Base-by-base conservation (phyloP, 2,329 filamentous ascomycete genomes). In the Lithohypha guttulata region DNA sequence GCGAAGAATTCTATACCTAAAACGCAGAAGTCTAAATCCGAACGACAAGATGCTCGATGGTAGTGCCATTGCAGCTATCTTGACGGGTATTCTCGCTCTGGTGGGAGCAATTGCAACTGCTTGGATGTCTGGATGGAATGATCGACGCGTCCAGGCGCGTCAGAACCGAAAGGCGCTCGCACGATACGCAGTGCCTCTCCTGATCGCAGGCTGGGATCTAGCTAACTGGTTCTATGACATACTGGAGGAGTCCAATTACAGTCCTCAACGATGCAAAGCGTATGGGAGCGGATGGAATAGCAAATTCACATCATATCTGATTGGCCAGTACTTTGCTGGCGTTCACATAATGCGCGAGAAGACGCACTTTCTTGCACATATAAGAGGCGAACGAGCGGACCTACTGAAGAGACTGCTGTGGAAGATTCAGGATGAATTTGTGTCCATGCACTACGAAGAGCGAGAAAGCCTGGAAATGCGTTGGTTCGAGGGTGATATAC, bases 1-100 rank as follows among this genome's bases (percentile, higher is more conserved):
- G n/a, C n/a, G n/a, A n/a, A n/a, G n/a, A n/a, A n/a, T n/a, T n/a
- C n/a, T n/a, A n/a, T n/a, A n/a, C n/a, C n/a, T n/a, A n/a, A n/a
- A n/a, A n/a, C n/a, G n/a, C n/a, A n/a, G n/a, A n/a, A n/a, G n/a
- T n/a, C n/a, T n/a, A n/a, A n/a, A n/a, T n/a, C n/a, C n/a, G n/a
- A n/a, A n/a, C n/a, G n/a, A n/a, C n/a, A 94, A 43, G 89, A 98
- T 73, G 28, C 9, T 30, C 14, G 28, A 30, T 7, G 9, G 9
- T 8, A 30, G 28, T 13, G 7, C 28, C 14, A 30, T 30, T 15
- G 28, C 28, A 15, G 14, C 28, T 9, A 30, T 30, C 28, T 13
- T 30, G 9, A 30, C 28, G 7, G 28, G 28, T 9, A 13, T 30
- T 7, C 28, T 30, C 28, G 28, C 28, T 15, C 9, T 30, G 14